Base-by-base conservation (phyloP, 345 rosid genomes). In the Crucihimalaya himalaica region DNA sequence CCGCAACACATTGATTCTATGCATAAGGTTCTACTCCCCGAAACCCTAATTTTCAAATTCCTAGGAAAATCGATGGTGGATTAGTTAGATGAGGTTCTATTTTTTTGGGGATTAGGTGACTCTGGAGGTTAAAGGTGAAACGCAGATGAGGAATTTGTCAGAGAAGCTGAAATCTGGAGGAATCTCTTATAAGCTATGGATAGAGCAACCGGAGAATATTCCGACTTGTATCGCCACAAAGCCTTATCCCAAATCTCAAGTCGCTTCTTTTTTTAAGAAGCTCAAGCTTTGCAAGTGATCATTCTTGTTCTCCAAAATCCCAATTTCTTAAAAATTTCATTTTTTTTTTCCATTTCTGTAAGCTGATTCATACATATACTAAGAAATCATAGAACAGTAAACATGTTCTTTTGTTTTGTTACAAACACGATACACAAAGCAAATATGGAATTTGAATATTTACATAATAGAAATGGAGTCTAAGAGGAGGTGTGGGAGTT, bases 81-180 rank as follows among this genome's bases (percentile, higher is more conserved):
- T 14, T n/a, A 56, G 39, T 10, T 8, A 56, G 20, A 27, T 0
- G 45, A 15, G 34, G 1, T 63, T 60, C 2, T n/a, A 25, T 13
- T 7, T 13, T 6, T 15, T 13, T 25, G 15, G 5, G 58, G 6
- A 25, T 67, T 58, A 91, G 98, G 97, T 94, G 13, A 91, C 99
- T 10, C 79, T 95, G n/a, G 97, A 95, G 78, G 97, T 92, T 83
- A 92, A 88, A 80, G 97, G 97, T 50, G 97, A 92, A 79, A 37
- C 83, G 4, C 97, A 92, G 81, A 80, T 90, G 28, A 10, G 73
- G 89, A 92, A 88, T 70, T 84, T 95, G 62, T 81, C 88, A 4
- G 97, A 90, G 76, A 92, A 86, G 86, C 82, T 95, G 46, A 83
- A 48, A 12, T 82, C 69, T 8, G 89, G 81, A 45, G 96, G 88